Base-by-base conservation (phyloP, 768 basidiomycete genomes). In the Trametes cinnabarina region DNA sequence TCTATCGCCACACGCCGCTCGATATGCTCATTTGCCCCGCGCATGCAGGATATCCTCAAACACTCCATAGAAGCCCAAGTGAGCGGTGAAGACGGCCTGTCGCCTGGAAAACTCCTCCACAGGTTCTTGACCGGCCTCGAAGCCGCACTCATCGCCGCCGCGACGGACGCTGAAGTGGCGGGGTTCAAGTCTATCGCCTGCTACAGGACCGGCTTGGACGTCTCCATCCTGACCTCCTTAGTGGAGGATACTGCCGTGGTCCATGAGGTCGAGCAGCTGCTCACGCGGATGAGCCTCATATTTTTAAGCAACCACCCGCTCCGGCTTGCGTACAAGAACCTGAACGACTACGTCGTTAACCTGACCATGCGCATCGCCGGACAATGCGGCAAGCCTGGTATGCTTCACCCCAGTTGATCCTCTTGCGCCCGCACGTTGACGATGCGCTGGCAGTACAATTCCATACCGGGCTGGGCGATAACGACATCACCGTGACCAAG, bases 401-500 rank as follows among this genome's bases (percentile, higher is more conserved):
- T 17, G 44, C 9, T 23, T 1, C 23, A 46, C 25, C 25, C n/a
- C n/a, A n/a, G n/a, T n/a, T n/a, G n/a, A 76, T 37, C 53, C 1
- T 30, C 14, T 20, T 22, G 15, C 7, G 15, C 23, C 3, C 17
- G 1, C 23, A 8, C 15, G 17, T 20, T 40, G 15, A 51, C 8
- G 17, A n/a, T 39, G 10, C 41, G 28, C 37, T 15, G 15, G 20
- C 51, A 92, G 90, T 92, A 20, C 90, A 92, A 74, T 92, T 92
- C 69, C 90, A 92, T 65, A 91, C 88, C 8, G 90, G 90, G 30
- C 77, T 92, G 1, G 90, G 90, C 5, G 90, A 92, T 63, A 82
- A 79, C 56, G 87, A 92, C 52, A 81, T 92, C 47, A 77, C 71
- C 23, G 73, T 91, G 32, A 63, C 73, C 19, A 76, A 74, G 7